Evolutionary conservation across 1,139 yeast species (phyloP), one percentile per base, ranked within the genome.

Genomic region (Pichia sp.): DNA sequence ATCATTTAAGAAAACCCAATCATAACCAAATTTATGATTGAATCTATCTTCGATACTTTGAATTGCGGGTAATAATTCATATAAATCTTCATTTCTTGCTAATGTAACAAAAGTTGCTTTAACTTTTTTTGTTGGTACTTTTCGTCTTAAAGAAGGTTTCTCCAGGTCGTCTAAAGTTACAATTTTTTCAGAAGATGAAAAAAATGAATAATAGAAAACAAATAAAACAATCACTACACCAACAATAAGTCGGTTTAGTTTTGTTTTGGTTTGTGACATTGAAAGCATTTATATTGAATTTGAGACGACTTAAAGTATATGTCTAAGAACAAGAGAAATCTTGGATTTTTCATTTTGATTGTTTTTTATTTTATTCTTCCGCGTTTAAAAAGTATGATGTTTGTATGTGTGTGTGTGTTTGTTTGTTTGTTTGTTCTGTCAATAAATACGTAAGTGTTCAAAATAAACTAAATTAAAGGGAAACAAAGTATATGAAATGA

Each of bases 1-100:
- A 56, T 84, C 85, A 64, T 83, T 84, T 55, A 84, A 69, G 64
- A 84, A 84, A 19, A 83, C 84, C 90, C 90, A 84, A 62, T 81
- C 87, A 66, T 84, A 84, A 58, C 80, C 78, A 66, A 68, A 85
- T 56, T 77, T 71, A 55, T 70, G 64, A 68, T 87, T 87, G 70
- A 87, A 87, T 50, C 91, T 74, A 64, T 83, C 87, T 69, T 87
- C 90, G 41, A 85, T 77, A 49, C 77, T 74, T 56, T 81, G 78
- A 49, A 87, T 79, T 7, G 91, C 78, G 50, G 72, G 77, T 27
- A 84, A 67, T 39, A 86, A 64, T 18, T 72, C 75, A 68, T 74
- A 76, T 36, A 86, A 63, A 58, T 87, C 95, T 33, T 70, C 63
- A 64, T 85, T 85, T 59, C 91, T 75, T 42, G 86, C 88, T 53